phyloP scores from a whole-genome alignment of 768 basidiomycete species.

The Russula vinacea region DNA sequence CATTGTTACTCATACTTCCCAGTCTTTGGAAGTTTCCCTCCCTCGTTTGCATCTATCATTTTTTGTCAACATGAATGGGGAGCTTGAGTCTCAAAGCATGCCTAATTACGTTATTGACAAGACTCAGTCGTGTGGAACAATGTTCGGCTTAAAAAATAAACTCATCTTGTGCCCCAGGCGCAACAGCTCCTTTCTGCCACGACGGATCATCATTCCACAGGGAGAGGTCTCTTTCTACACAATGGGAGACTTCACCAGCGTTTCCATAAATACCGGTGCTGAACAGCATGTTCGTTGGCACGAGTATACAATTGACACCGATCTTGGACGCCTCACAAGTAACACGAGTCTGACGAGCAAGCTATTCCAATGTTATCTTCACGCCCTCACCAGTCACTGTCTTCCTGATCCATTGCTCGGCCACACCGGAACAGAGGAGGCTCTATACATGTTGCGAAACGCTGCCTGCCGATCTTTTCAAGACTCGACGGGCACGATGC shows the following conservation, averaged over 20 bases:
- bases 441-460: constrained; percentile 41
- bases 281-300: constrained; percentile 30
- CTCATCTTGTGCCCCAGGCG: constrained; percentile 24
- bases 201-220: constrained; percentile 20
- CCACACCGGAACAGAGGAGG: constrained; percentile 46
- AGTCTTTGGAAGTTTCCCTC: constrained; percentile 32
- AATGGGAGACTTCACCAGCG: constrained; percentile 1
- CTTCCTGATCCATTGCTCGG: constrained; percentile 45
- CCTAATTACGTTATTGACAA: constrained; percentile 43
- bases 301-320: constrained; percentile 36
- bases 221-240: background rate
- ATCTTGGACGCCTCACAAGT: constrained; percentile 36
- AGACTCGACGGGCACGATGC: constrained; percentile 27
- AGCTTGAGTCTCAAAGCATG: constrained; percentile 43
- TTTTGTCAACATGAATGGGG: constrained; percentile 34
- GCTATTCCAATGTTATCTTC: constrained; percentile 44
- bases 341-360: constrained; percentile 34
- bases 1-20: background rate
- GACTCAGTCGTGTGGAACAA: constrained; percentile 43
- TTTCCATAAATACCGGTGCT: constrained; percentile 8
- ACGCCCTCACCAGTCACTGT: constrained; percentile 45
- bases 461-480: constrained; percentile 43
- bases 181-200: background rate
- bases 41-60: constrained; percentile 46
- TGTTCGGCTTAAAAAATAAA: constrained; percentile 44